Conservation (phyloP, 2,329 filamentous ascomycete genomes). For the Fusarium chaquense region DNA sequence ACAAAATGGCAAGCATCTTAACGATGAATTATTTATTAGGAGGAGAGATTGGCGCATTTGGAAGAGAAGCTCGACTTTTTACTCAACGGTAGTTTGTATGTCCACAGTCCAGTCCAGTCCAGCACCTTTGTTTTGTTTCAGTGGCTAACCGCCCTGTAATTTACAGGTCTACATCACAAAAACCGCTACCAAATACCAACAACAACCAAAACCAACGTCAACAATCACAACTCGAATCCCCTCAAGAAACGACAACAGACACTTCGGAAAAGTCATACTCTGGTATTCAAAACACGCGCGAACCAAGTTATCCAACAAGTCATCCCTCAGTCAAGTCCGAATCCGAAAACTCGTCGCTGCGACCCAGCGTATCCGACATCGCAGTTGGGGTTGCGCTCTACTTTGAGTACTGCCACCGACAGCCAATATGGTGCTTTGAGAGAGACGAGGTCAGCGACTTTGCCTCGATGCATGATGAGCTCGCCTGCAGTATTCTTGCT, state of each 20-base stretch:
- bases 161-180: slow-evolving; percentile 46
- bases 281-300: slow-evolving; percentile 45
- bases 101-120: no score
- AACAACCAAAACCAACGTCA: slow-evolving; percentile 9
- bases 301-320: slow-evolving; percentile 40
- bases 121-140: slow-evolving; percentile 11
- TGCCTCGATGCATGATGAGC: slow-evolving; percentile 54
- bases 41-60: slow-evolving; percentile 62
- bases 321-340: slow-evolving; percentile 48
- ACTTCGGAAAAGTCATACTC: slow-evolving; percentile 54
- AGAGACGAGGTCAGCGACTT: slow-evolving; percentile 55
- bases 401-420: slow-evolving; percentile 59
- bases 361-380: slow-evolving; percentile 51
- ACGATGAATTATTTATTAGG: slow-evolving; percentile 51
- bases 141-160: neutral
- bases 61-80: slow-evolving; percentile 66
- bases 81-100: slow-evolving; percentile 57
- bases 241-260: slow-evolving; percentile 49
- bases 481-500: slow-evolving; percentile 57
- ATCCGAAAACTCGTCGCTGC: slow-evolving; percentile 45
- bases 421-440: slow-evolving; percentile 61
- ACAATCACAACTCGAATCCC: slow-evolving; percentile 42
- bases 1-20: slow-evolving; percentile 24
- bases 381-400: slow-evolving; percentile 54
- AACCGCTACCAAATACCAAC: slow-evolving; percentile 28